Percentiles rank a stretch among this genome's conserved stretches.
Conservation (phyloP, 2,329 filamentous ascomycete species). For the Colletotrichum echinochloae region DNA sequence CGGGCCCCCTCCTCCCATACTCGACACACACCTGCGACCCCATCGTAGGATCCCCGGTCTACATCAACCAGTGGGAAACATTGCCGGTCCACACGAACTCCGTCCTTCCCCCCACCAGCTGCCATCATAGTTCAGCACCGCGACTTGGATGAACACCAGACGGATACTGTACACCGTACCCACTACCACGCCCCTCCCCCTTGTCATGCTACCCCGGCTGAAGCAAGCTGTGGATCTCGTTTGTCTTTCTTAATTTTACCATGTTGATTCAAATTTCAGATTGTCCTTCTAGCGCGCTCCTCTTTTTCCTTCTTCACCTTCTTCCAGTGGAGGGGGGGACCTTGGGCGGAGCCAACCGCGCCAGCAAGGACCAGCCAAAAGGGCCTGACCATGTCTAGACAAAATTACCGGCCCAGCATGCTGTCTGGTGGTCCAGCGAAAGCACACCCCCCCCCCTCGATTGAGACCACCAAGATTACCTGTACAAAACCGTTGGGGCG, state of each 20-base stretch:
- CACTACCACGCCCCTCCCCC: neutral
- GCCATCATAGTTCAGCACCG: neutral
- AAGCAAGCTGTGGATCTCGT: slow-evolving; percentile 32
- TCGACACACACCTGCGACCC: slow-evolving; percentile 4
- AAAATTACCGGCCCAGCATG: slow-evolving; percentile 19
- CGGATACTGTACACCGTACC: no score
- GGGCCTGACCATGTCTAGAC: slow-evolving; percentile 14
- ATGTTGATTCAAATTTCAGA: slow-evolving; percentile 29
- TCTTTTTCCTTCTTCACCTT: slow-evolving; percentile 40
- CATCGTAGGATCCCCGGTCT: slow-evolving; percentile 4
- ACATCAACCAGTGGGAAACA: slow-evolving; percentile 36
- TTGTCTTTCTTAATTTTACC: slow-evolving; percentile 38
- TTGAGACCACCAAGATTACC: slow-evolving; percentile 1
- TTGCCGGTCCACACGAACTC: slow-evolving; percentile 15
- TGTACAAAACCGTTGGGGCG: slow-evolving; percentile 21
- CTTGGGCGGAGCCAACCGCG: neutral
- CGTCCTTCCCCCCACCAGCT: slow-evolving; percentile 15
- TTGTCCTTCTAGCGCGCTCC: slow-evolving; percentile 34
- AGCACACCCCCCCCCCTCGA: neutral
- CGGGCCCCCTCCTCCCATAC: slow-evolving; percentile 2
- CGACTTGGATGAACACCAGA: slow-evolving; percentile 16
- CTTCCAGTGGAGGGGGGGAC: slow-evolving; percentile 15
- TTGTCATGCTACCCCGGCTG: slow-evolving; percentile 13
- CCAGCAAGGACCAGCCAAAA: neutral
- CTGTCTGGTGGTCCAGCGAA: neutral